These are phyloP conservation scores for Scalesia atractyloides DNA, from an alignment of 129 eudicot species.

Conservation along the genomic window DNA sequence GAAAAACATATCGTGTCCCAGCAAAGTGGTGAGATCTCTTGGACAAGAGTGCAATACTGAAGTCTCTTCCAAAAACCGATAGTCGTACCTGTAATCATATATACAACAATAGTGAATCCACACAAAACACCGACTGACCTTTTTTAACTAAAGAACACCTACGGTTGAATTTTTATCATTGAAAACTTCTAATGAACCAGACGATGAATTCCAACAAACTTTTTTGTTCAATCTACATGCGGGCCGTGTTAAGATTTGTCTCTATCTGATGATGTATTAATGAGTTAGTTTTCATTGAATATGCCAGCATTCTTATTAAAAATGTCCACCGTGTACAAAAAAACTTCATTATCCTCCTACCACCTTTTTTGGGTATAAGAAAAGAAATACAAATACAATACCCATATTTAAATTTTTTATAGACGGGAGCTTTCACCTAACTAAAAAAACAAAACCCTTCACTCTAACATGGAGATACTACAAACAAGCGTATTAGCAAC, in stretches of 20 bases:
- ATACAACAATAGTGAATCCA: conserved; percentile 9
- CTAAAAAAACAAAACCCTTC: conserved; percentile 13
- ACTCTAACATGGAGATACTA: conserved; percentile 16
- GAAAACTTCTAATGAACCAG: conserved; percentile 5
- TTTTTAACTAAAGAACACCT: not conserved
- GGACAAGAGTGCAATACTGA: conserved; percentile 76
- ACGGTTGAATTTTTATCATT: not conserved
- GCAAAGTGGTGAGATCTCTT: conserved; percentile 97
- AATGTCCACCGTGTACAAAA: too few species aligned
- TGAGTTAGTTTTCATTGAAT: too few species aligned
- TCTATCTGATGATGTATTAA: too few species aligned
- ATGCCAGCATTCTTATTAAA: too few species aligned
- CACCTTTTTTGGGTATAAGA: too few species aligned
- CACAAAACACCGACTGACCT: not conserved
- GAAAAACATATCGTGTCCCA: conserved; percentile 81
- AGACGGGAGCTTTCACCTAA: not conserved
- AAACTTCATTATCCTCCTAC: too few species aligned
- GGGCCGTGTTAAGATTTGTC: not conserved
- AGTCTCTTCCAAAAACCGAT: conserved; percentile 86
- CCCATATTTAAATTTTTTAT: too few species aligned
- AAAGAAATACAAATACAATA: too few species aligned
- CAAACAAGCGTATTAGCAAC: conserved; percentile 17
- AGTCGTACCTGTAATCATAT: conserved; percentile 61
- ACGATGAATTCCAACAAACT: not conserved
- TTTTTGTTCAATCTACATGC: conserved; percentile 6